phyloP scores from a whole-genome alignment of 2,329 filamentous ascomycete genomes.

The Lizonia empirigonia region DNA sequence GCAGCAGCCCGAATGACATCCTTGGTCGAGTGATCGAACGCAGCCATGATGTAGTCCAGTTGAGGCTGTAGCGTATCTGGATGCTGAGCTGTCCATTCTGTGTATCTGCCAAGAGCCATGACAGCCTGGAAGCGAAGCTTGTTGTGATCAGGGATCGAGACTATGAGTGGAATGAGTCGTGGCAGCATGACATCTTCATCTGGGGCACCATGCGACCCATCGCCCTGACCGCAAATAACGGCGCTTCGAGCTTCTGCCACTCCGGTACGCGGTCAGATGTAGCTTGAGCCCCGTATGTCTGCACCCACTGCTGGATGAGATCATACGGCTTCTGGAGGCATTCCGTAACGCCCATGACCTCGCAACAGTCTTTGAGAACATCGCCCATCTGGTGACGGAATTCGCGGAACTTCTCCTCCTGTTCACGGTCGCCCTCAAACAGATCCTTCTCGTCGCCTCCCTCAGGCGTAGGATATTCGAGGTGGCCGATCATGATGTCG shows the following conservation, averaged over 20 bases:
- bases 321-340: slow-evolving; percentile 88
- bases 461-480: slow-evolving; percentile 83
- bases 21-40: slow-evolving; percentile 84
- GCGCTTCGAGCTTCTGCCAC: slow-evolving; percentile 96
- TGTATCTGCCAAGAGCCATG: slow-evolving; percentile 95
- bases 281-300: slow-evolving; percentile 77
- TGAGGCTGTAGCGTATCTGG: slow-evolving; percentile 91
- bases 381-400: slow-evolving; percentile 98
- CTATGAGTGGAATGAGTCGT: slow-evolving; percentile 89
- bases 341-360: slow-evolving; percentile 91
- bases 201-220: slow-evolving; percentile 96
- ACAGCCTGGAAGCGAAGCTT: slow-evolving; percentile 98
- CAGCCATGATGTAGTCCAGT: slow-evolving; percentile 92
- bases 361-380: slow-evolving; percentile 94
- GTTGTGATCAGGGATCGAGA: slow-evolving; percentile 93
- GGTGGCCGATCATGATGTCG: slow-evolving; percentile 87
- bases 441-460: slow-evolving; percentile 76
- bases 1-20: slow-evolving; percentile 93
- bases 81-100: slow-evolving; percentile 95
- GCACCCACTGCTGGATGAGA: slow-evolving; percentile 86
- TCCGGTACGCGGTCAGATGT: slow-evolving; percentile 78
- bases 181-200: slow-evolving; percentile 87
- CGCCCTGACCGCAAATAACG: slow-evolving; percentile 91
- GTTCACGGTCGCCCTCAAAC: slow-evolving; percentile 93
- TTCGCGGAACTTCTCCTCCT: slow-evolving; percentile 95